Percentiles rank a stretch among this genome's conserved stretches.
Evolutionary conservation across 2,329 filamentous ascomycete species (phyloP).

Genomic region (Pseudogymnoascus sp.): DNA sequence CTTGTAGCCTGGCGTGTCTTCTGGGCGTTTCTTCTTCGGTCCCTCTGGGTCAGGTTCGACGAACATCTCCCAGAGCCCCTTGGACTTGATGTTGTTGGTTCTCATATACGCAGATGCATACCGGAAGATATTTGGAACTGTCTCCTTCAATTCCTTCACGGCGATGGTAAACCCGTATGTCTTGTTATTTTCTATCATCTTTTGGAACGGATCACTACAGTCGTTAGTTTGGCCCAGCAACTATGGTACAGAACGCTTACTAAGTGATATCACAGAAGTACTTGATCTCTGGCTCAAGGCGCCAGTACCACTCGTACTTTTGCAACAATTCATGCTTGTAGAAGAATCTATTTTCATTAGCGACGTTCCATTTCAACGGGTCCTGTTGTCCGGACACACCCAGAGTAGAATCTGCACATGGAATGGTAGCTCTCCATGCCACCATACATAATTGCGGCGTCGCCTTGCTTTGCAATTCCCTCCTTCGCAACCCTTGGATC

Average conservation of each 20-base stretch:
- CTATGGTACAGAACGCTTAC: constrained; percentile 41
- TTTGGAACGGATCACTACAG: constrained; percentile 79
- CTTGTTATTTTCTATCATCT: constrained; percentile 92
- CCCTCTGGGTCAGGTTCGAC: constrained; percentile 65
- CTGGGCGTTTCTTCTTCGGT: constrained; percentile 45
- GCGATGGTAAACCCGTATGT: constrained; percentile 99
- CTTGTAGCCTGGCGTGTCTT: constrained; percentile 59
- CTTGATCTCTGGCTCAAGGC: constrained; percentile 96
- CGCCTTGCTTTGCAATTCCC: constrained; percentile 92
- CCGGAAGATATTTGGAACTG: constrained; percentile 95
- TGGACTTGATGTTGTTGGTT: constrained; percentile 78
- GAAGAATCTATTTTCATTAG: constrained; percentile 60
- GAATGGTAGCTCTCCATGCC: constrained; percentile 98
- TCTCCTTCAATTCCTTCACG: constrained; percentile 95
- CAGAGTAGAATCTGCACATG: constrained; percentile 99
- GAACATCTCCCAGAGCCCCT: constrained; percentile 99
- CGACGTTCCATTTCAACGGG: constrained; percentile 13
- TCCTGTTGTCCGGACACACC: constrained; percentile 46
- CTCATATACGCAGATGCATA: constrained; percentile 98
- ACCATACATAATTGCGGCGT: constrained; percentile 97
- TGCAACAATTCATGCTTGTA: constrained; percentile 91
- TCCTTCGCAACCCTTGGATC: constrained; percentile 91
- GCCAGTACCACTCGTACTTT: constrained; percentile 99
- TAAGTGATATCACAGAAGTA: constrained; percentile 99
- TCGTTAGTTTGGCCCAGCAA: constrained; percentile 27